These are phyloP conservation scores for Heliamphora pulchella DNA, from an alignment of 179 eudicot genomes.

Conservation along the genomic window DNA sequence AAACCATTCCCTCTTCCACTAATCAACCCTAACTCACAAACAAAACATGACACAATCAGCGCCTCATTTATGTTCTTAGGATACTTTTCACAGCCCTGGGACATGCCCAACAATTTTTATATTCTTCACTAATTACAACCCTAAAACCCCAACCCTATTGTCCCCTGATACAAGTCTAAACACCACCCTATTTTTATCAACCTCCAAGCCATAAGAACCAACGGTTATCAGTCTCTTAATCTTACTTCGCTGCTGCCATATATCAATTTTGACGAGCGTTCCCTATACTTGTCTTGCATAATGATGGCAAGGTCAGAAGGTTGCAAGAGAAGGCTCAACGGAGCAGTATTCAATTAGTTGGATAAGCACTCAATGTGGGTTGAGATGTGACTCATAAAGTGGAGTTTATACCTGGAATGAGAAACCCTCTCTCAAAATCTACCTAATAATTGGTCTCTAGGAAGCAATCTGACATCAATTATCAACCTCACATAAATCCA, in stretches of 20 bases:
- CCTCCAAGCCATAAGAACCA: not conserved
- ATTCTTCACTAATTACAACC: not conserved
- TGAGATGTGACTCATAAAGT: not conserved
- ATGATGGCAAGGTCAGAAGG: not conserved
- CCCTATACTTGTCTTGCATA: not conserved
- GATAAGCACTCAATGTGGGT: not conserved
- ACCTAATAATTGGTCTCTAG: not conserved
- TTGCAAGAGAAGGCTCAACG: not conserved
- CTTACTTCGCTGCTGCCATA: not conserved
- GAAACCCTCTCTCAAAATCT: not conserved
- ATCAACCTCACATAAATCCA: not conserved
- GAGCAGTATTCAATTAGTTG: not conserved
- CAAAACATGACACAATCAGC: not conserved
- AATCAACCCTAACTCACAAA: not conserved
- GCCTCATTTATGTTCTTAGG: not conserved
- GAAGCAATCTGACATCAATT: not conserved
- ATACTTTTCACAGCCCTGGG: not conserved
- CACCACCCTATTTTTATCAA: not conserved
- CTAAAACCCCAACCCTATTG: not conserved
- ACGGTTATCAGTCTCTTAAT: not conserved
- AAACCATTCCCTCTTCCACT: conserved; percentile 1
- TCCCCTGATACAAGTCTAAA: not conserved
- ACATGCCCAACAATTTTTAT: not conserved
- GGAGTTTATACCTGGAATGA: not conserved
- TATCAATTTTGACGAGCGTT: not conserved